A percentile compares a stretch with the other conserved stretches of the same genome.
Evolutionary conservation across 1,284 basidiomycete genomes (phyloP).

Genomic region (Boletellus dicymbophilus): DNA sequence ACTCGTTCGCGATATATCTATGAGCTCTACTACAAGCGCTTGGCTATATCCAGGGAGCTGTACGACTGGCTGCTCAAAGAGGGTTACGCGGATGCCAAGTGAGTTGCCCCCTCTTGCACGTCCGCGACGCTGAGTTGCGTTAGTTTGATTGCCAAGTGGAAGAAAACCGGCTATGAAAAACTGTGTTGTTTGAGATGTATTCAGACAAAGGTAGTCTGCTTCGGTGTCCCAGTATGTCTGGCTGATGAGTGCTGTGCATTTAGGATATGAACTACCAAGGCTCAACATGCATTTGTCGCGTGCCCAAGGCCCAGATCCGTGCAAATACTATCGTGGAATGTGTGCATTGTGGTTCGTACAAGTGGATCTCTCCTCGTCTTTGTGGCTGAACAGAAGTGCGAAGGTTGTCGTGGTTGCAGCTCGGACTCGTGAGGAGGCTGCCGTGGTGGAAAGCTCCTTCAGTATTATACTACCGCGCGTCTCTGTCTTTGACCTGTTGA

Average conservation of each 20-base stretch:
- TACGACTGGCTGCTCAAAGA: conserved; percentile 99
- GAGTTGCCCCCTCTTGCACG: conserved; percentile 37
- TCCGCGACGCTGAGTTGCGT: conserved; percentile 8
- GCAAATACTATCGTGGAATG: conserved; percentile 96
- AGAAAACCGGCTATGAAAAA: conserved; percentile 98
- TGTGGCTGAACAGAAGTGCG: conserved; percentile 6
- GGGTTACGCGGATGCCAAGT: conserved; percentile 98
- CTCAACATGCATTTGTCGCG: conserved; percentile 98
- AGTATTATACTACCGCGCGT: too few relatives aligned
- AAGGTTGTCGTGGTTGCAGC: conserved; percentile 82
- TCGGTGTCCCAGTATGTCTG: conserved; percentile 7
- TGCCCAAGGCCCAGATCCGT: conserved; percentile 93
- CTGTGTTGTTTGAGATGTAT: conserved; percentile 97
- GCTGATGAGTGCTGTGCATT: conserved; percentile 17
- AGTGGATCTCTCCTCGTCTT: conserved; percentile 3
- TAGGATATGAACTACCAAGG: conserved; percentile 99
- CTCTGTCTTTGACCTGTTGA: too few relatives aligned
- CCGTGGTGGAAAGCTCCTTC: too few relatives aligned
- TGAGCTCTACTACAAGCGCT: conserved; percentile 98
- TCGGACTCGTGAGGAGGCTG: conserved; percentile 66
- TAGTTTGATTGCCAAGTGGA: conserved; percentile 99
- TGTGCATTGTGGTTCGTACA: conserved; percentile 87
- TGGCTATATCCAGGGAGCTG: conserved; percentile 90
- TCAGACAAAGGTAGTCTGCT: conserved; percentile 75
- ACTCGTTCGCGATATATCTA: conserved; percentile 97